Evolutionary conservation across 2,329 filamentous ascomycete genomes (phyloP), one percentile per base, ranked within the genome.

Genomic region (Celoporthe dispersa): DNA sequence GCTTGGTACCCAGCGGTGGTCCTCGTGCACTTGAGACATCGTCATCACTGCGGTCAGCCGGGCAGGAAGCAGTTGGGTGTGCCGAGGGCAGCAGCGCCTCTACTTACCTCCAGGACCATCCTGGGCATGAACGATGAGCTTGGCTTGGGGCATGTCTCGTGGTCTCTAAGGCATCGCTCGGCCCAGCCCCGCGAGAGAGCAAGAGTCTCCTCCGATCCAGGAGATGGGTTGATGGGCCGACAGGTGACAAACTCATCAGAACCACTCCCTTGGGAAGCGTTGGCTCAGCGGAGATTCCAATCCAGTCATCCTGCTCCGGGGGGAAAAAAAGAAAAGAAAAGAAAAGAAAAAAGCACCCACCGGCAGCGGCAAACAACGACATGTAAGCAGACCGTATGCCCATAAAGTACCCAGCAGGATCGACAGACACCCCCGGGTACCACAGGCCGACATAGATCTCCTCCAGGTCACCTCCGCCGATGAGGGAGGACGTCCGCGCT

Each of bases 101-200:
- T 25, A n/a, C 57, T 61, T 62, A 62, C 60, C 11, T 62, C 25
- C 8, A 44, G 8, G 16, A 62, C 37, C 37, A 28, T 62, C 19
- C 14, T 62, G 6, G 25, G 60, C 35, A 44, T 63, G 60, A 63
- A 63, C 9, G 60, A 31, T 28, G n/a, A 28, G 37, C 60, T 63
- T 63, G 60, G 60, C 12, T 63, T 44, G 25, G 37, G 60, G 28
- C 37, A 44, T 14, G 16, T 44, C 12, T 35, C 60, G 5, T 63
- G 60, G 33, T 31, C 1, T 0, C 19, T 3, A 2, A 63, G n/a
- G 39, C 60, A 63, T 6, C 28, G 33, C 5, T 62, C 35, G 12
- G 60, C 60, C 60, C 37, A 62, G 60, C 60, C 8, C 37, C 60
- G 19, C 25, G 35, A 7, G 35, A 41, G 60, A 7, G 60, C 25